Evolutionary conservation across 768 basidiomycete genomes (phyloP).

Genomic region (Tricholoma furcatifolium): DNA sequence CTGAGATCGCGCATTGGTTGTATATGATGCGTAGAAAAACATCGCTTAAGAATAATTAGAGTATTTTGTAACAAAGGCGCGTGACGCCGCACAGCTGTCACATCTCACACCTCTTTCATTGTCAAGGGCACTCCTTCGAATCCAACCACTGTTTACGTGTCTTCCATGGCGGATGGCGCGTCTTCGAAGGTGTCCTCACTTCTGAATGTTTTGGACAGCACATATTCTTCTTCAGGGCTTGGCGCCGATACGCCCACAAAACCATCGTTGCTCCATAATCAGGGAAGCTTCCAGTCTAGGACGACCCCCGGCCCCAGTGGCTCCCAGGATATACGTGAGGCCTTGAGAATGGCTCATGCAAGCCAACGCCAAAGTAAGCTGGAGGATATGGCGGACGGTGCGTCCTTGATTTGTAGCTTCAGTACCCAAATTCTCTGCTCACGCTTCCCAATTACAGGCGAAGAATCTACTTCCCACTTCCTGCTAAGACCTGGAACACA

Average conservation of each 20-base stretch:
- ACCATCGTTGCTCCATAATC: not conserved
- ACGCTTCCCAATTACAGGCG: not conserved
- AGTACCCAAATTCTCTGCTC: not conserved
- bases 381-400: slow-evolving; percentile 5
- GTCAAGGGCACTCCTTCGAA: too few species aligned
- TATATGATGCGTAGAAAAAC: too few species aligned
- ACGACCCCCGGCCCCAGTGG: not conserved
- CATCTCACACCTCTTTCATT: not conserved
- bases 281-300: not conserved
- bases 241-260: slow-evolving; percentile 8
- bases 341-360: not conserved
- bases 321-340: not conserved
- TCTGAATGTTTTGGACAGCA: slow-evolving; percentile 30
- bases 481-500: not conserved
- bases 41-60: too few species aligned
- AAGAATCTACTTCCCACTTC: not conserved
- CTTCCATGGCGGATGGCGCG: slow-evolving; percentile 17
- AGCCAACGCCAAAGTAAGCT: not conserved
- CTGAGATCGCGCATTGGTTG: too few species aligned
- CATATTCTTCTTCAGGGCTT: slow-evolving; percentile 13
- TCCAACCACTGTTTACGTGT: slow-evolving; percentile 7
- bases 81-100: not conserved
- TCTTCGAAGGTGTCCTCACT: slow-evolving; percentile 22
- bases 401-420: not conserved
- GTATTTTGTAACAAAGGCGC: too few species aligned